phyloP scores from a whole-genome alignment of 345 rosid species.

The Citropsis articulata region DNA sequence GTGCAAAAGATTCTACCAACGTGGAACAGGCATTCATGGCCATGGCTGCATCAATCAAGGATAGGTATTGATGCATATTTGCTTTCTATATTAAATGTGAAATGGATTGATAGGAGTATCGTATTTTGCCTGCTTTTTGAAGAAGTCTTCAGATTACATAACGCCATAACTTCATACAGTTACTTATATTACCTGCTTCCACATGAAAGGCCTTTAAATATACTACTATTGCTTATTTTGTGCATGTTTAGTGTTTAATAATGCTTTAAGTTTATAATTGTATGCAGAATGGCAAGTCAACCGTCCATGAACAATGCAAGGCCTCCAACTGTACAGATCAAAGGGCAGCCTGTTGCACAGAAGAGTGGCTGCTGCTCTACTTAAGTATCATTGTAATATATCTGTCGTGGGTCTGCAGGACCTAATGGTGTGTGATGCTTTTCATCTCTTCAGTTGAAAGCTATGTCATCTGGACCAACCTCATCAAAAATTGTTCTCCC shows the following conservation, averaged over 20 bases:
- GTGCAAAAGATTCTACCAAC: slow-evolving; percentile 72
- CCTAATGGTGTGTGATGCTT: slow-evolving; percentile 16
- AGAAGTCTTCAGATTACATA: not conserved
- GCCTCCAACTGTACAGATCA: slow-evolving; percentile 66
- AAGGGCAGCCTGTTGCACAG: slow-evolving; percentile 70
- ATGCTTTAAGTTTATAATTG: not conserved
- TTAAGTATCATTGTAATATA: slow-evolving; percentile 14
- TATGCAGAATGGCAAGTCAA: slow-evolving; percentile 78
- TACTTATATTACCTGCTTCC: not conserved
- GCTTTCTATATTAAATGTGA: not conserved
- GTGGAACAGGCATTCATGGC: slow-evolving; percentile 86
- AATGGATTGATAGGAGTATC: not conserved
- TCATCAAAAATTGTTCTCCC: not conserved
- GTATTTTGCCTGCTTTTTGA: not conserved
- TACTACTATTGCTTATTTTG: not conserved
- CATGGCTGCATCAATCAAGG: slow-evolving; percentile 72
- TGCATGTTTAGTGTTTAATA: not conserved
- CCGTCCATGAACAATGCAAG: slow-evolving; percentile 61
- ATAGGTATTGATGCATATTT: slow-evolving; percentile 34
- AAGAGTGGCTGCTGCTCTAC: slow-evolving; percentile 74
- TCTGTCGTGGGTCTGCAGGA: slow-evolving; percentile 7
- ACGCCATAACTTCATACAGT: not conserved
- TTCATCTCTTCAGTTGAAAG: slow-evolving; percentile 9
- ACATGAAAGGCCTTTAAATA: not conserved
- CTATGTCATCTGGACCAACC: slow-evolving; percentile 15